Evolutionary conservation across 108 stramenopile genomes (phyloP).

Genomic region (Licmophora abbreviata): DNA sequence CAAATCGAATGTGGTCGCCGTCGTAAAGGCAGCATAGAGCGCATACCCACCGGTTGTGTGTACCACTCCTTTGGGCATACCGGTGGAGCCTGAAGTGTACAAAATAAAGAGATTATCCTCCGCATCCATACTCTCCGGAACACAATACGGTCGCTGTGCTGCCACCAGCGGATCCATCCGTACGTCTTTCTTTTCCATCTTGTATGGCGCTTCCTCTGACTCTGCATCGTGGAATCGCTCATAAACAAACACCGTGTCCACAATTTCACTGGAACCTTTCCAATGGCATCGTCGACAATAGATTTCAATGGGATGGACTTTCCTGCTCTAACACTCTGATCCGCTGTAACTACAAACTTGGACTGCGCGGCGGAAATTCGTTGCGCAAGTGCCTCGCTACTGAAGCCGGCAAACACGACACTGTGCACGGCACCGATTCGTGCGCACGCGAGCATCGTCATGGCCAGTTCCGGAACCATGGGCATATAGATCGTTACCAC

Average conservation of each 20-base stretch:
- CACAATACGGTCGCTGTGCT: constrained; percentile 88
- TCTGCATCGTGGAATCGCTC: constrained; percentile 50
- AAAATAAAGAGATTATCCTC: constrained; percentile 94
- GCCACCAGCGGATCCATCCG: constrained; percentile 77
- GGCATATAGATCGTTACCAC: constrained; percentile 98
- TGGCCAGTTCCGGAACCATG: constrained; percentile 95
- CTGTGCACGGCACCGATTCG: constrained; percentile 95
- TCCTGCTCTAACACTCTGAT: constrained; percentile 78
- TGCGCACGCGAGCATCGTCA: constrained; percentile 97
- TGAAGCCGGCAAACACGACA: constrained; percentile 98
- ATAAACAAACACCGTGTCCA: constrained; percentile 84
- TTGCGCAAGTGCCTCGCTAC: constrained; percentile 85
- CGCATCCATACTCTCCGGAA: constrained; percentile 88
- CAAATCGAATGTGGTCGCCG: constrained; percentile 75
- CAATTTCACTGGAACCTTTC: constrained; percentile 42
- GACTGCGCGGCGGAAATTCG: constrained; percentile 80
- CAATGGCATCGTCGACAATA: constrained; percentile 83
- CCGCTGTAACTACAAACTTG: constrained; percentile 80
- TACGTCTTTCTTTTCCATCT: constrained; percentile 64
- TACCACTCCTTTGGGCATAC: constrained; percentile 90
- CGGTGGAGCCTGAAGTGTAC: constrained; percentile 95
- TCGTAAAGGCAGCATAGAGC: constrained; percentile 82
- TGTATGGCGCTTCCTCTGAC: constrained; percentile 25
- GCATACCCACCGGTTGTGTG: constrained; percentile 96
- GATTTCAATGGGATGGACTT: constrained; percentile 75